Evolutionary conservation across 2,329 filamentous ascomycete genomes (phyloP).

Genomic region (Pseudogymnoascus sp.): DNA sequence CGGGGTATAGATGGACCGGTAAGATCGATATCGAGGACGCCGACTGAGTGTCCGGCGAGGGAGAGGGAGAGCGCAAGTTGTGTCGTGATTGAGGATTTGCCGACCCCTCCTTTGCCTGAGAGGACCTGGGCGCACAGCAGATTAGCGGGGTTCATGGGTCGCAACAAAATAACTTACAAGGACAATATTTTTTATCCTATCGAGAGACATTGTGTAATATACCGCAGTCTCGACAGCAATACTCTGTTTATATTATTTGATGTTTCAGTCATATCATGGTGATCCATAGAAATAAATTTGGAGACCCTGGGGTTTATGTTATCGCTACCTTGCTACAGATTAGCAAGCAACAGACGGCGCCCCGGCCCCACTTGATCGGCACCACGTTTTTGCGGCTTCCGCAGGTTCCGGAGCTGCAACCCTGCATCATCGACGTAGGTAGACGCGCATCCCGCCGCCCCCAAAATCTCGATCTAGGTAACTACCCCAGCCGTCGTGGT

Average conservation of each 20-base stretch:
- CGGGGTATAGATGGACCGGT: slow-evolving; percentile 95
- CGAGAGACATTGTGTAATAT: slow-evolving; percentile 49
- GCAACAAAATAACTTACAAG: slow-evolving; percentile 45
- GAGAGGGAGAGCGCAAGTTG: slow-evolving; percentile 88
- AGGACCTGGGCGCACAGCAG: slow-evolving; percentile 48
- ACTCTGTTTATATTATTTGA: not conserved
- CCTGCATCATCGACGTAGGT: slow-evolving; percentile 8
- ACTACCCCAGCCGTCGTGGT: not conserved
- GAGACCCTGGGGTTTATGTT: slow-evolving; percentile 9
- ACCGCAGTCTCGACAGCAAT: not conserved
- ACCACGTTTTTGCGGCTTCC: slow-evolving; percentile 8
- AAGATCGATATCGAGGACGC: slow-evolving; percentile 91
- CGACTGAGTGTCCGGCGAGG: slow-evolving; percentile 77
- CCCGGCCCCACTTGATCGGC: slow-evolving; percentile 6
- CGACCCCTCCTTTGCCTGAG: slow-evolving; percentile 95
- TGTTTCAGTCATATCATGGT: not conserved
- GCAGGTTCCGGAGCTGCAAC: not conserved
- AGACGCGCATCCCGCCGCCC: not conserved
- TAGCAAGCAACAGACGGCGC: not conserved
- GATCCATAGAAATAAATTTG: not conserved
- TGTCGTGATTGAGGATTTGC: slow-evolving; percentile 95
- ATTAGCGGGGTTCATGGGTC: not conserved
- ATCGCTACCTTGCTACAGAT: slow-evolving; percentile 7
- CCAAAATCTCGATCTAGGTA: not conserved
- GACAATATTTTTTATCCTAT: slow-evolving; percentile 68